Conservation (phyloP, 805 yeast species). For the Cyberlindnera veronae region DNA sequence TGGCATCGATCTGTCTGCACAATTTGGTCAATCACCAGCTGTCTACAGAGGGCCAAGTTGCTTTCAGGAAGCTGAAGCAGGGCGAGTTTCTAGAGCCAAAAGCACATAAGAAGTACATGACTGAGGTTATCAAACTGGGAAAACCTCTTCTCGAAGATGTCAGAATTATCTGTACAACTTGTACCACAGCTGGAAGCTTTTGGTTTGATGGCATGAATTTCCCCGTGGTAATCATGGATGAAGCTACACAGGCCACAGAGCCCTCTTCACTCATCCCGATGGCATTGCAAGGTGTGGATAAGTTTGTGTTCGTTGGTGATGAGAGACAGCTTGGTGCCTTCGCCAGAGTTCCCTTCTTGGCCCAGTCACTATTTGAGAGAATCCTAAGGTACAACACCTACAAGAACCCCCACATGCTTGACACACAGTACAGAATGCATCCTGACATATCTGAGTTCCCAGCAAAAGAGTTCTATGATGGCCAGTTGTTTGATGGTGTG, state of each 20-base stretch:
- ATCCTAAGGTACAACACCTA: constrained; percentile 28
- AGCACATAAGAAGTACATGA: not conserved
- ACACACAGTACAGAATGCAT: constrained; percentile 66
- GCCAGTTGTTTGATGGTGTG: constrained; percentile 53
- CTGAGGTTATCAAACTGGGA: not conserved
- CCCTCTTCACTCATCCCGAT: constrained; percentile 66
- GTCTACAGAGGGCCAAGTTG: too few species aligned
- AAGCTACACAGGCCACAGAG: constrained; percentile 71
- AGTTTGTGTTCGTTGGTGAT: constrained; percentile 69
- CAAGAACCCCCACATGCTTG: constrained; percentile 66
- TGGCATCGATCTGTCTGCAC: too few species aligned
- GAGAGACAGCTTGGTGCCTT: constrained; percentile 53
- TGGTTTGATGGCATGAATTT: not conserved
- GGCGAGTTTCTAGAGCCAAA: too few species aligned
- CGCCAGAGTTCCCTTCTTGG: not conserved
- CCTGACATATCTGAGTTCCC: constrained; percentile 59
- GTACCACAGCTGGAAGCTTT: constrained; percentile 27
- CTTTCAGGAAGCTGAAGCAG: too few species aligned
- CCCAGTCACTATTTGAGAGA: not conserved
- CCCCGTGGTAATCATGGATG: constrained; percentile 31
- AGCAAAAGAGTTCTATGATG: constrained; percentile 44
- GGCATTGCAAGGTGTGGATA: constrained; percentile 60
- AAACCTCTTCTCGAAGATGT: not conserved
- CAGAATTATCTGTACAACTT: not conserved
- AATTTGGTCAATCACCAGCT: too few species aligned